Evolutionary conservation across 179 eudicot species (phyloP).

Genomic region (Pouteria campechiana): DNA sequence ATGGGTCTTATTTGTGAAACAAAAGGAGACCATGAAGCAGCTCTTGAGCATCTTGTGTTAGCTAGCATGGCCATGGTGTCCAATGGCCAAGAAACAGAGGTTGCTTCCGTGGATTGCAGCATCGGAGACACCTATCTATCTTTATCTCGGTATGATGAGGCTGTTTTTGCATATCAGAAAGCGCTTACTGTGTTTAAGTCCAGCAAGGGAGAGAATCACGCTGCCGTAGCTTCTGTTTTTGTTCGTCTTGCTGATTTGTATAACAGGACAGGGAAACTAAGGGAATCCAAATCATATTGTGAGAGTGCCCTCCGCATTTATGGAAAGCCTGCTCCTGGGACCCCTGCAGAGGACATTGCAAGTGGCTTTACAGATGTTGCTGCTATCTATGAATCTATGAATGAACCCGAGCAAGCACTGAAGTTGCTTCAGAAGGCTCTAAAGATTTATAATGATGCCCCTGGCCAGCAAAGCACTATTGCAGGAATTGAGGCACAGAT

Average conservation of each 20-base stretch:
- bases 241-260: constrained; percentile 85
- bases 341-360: constrained; percentile 80
- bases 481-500: constrained; percentile 96
- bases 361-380: constrained; percentile 72
- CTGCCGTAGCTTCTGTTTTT: constrained; percentile 69
- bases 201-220: constrained; percentile 82
- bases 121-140: constrained; percentile 84
- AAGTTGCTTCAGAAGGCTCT: constrained; percentile 76
- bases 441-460: constrained; percentile 64
- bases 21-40: constrained; percentile 83
- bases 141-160: constrained; percentile 72
- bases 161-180: constrained; percentile 83
- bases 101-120: constrained; percentile 91
- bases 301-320: constrained; percentile 81
- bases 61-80: constrained; percentile 98
- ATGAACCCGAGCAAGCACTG: constrained; percentile 72
- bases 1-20: constrained; percentile 87
- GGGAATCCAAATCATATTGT: constrained; percentile 80
- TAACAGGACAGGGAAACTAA: constrained; percentile 71
- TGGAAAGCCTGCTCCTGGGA: constrained; percentile 64
- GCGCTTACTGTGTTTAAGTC: constrained; percentile 74
- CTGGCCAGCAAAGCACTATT: constrained; percentile 81
- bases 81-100: constrained; percentile 79
- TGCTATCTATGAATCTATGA: constrained; percentile 87
- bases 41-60: constrained; percentile 85